Evolutionary conservation across 1,139 yeast genomes (phyloP), one percentile per base, ranked within the genome.

Genomic region (Candida pseudoviswanathii): DNA sequence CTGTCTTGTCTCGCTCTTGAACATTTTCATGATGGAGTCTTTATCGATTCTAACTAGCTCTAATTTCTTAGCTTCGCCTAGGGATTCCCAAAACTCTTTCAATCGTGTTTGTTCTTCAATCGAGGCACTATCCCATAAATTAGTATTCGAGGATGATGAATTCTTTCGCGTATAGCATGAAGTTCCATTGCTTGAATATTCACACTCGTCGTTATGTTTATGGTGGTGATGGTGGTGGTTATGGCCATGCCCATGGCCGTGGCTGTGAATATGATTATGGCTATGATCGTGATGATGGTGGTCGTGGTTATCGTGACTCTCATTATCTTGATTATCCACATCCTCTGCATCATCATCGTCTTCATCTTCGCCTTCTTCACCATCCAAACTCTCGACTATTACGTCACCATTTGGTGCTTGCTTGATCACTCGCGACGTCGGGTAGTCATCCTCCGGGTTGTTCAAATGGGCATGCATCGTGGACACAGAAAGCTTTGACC

Each of bases 371-470:
- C 39, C 48, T 6, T 46, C 50, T 46, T 59, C 62, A 26, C 65
- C 71, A 45, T 75, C 74, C 55, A 81, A 59, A 54, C 81, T 71
- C 55, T 82, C 79, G 49, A 88, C 88, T 53, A 86, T 77, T 27
- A 87, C 88, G 58, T 85, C 88, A 2, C 94, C 95, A 62, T 86
- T 84, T 3, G 87, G 78, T 1, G 82, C 86, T 62, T 85, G 86
- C 60, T 84, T 86, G 55, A 87, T 84, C 2, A 87, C 85, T 51
- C 95, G 65, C 2, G 90, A 84, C 4, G 82, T 76, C 1, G 95
- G 95, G 62, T 87, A 87, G 11, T 84, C 89, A 11, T 77, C 79
- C 11, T 79, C 77, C 3, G 85, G 83, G 53, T 82, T 74, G 62
- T 78, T 80, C 45, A 83, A 58, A 43, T 80, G 76, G 9, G 81